phyloP scores from a whole-genome alignment of 306 rosid genomes.

The cucumber (Cucumis sativus) region DNA sequence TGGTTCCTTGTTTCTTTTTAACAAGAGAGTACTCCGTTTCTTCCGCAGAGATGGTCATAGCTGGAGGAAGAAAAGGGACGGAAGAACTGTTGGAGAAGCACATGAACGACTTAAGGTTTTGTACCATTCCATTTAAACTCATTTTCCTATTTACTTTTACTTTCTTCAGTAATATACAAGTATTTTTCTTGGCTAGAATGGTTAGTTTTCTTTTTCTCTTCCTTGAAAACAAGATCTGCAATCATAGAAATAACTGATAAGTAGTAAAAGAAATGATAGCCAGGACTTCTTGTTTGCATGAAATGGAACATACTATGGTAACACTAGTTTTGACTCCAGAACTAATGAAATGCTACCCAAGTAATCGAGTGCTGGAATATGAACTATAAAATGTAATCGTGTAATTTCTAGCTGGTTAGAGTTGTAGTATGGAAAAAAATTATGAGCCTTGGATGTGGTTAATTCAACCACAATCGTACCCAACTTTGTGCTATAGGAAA shows the following conservation, averaged over 20 bases:
- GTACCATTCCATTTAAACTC: not conserved
- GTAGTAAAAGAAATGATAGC: not conserved
- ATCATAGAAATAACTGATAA: not conserved
- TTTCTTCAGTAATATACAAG: not conserved
- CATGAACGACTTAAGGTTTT: constrained; percentile 93
- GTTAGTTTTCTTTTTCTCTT: not conserved
- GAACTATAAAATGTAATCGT: not conserved
- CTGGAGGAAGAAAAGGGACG: constrained; percentile 94
- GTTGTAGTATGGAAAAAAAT: not conserved
- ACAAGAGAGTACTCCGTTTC: constrained; percentile 83
- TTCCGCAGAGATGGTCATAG: constrained; percentile 87
- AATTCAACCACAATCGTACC: not conserved
- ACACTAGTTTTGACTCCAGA: not conserved
- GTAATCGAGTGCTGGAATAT: not conserved
- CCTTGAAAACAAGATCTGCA: not conserved
- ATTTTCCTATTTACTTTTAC: not conserved
- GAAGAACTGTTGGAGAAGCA: constrained; percentile 83
- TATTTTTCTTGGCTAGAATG: not conserved
- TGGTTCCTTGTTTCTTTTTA: constrained; percentile 71
- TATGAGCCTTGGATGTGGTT: not conserved
- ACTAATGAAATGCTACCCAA: not conserved
- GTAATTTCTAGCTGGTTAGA: not conserved
- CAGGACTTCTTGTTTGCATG: not conserved
- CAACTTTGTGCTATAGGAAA: not conserved
- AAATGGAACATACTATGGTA: not conserved